Evolutionary conservation across 805 yeast genomes (phyloP), one percentile per base, ranked within the genome.

Genomic region (Candida peoriensis): DNA sequence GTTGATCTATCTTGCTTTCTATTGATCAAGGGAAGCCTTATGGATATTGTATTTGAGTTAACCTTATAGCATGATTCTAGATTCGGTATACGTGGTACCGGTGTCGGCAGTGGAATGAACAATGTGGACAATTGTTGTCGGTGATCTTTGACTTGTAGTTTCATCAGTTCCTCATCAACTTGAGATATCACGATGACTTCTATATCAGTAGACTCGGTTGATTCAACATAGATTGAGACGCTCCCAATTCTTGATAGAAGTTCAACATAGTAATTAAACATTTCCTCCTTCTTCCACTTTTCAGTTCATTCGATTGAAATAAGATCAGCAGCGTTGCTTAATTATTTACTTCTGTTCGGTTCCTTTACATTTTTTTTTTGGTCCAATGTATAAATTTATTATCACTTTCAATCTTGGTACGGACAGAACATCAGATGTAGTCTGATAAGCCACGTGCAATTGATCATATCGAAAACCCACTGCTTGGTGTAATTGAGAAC

Each of bases 21-120:
- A 2, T 24, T 21, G 8, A 15, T 32, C 22, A 37, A 24, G 7
- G 51, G 48, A 6, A 48, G 35, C n/a, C 48, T 28, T 20, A 48
- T 19, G 3, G 36, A 25, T 3, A 50, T 16, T 1, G 38, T 28
- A 2, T 23, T 27, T 2, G 23, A 32, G 17, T 28, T 38, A 1
- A 13, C 18, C 8, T n/a, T 14, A 19, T 15, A 32, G 28, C 29
- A 36, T 31, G 19, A 10, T 15, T 24, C 20, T 8, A 37, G 15
- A 13, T 19, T 30, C 14, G 21, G 25, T 24, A 37, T 6, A 8
- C 4, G n/a, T 5, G 40, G 38, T 7, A 38, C 34, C 10, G 23
- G 4, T 4, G 13, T 13, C 5, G 42, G 39, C 15, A 41, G 19
- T 15, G 42, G 42, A n/a, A 41, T 26, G 17, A 24, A 30, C 8